These are phyloP conservation scores for Balamuthia mandrillaris DNA, from an alignment of 208 protist species.

Conservation along the genomic window DNA sequence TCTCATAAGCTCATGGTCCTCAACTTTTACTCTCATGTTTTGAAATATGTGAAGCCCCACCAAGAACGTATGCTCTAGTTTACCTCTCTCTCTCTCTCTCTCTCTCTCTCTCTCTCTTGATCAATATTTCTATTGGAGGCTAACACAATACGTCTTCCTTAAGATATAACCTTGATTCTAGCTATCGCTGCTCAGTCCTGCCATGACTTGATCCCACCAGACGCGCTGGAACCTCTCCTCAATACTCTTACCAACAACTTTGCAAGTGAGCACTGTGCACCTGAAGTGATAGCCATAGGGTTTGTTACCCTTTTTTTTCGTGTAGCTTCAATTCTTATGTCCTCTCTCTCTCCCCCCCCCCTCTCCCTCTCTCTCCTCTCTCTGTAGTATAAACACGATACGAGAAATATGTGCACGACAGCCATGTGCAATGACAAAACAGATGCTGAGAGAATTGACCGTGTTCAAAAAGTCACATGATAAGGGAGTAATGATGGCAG, in stretches of 20 bases:
- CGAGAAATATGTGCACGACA: slow-evolving; percentile 90
- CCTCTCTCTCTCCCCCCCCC: no score
- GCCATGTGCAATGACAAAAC: slow-evolving; percentile 87
- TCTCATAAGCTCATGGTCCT: slow-evolving; percentile 91
- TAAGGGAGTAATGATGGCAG: slow-evolving; percentile 91
- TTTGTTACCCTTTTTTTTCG: neutral
- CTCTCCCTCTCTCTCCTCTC: no score
- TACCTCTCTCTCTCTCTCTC: neutral
- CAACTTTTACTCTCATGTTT: slow-evolving; percentile 92
- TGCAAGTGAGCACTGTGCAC: slow-evolving; percentile 84
- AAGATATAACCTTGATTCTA: slow-evolving; percentile 89
- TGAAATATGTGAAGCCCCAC: slow-evolving; percentile 92
- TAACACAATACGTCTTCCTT: neutral
- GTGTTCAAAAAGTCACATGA: slow-evolving; percentile 90
- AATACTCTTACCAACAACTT: slow-evolving; percentile 92
- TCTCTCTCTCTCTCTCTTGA: neutral
- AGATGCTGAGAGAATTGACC: slow-evolving; percentile 87
- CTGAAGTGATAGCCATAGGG: slow-evolving; percentile 89
- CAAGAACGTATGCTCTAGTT: slow-evolving; percentile 76
- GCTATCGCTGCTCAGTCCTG: slow-evolving; percentile 89
- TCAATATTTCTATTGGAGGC: neutral
- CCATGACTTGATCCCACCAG: slow-evolving; percentile 89
- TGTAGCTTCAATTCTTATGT: no score
- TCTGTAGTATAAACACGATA: slow-evolving; percentile 86
- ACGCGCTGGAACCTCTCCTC: slow-evolving; percentile 68